A percentile compares a stretch with the other conserved stretches of the same genome.
These are phyloP conservation scores for Entomortierella lignicola DNA, from an alignment of 192 early-diverging fungal genomes.

Conservation along the genomic window DNA sequence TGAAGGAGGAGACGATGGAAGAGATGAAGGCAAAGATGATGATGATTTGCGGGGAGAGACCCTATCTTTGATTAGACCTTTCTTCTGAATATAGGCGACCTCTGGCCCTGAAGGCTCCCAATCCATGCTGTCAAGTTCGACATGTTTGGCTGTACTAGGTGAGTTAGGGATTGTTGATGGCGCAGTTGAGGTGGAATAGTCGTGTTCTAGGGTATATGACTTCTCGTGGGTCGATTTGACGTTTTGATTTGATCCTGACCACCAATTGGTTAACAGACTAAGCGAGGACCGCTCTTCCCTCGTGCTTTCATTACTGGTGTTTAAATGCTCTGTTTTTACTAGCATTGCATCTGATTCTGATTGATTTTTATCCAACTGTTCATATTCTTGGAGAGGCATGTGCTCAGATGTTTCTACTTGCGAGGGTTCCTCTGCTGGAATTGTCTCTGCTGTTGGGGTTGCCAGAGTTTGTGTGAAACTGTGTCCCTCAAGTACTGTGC, in stretches of 20 bases:
- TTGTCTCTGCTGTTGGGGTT: background rate
- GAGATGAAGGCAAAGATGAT: background rate
- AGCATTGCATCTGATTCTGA: conserved; percentile 3
- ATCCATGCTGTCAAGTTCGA: conserved; percentile 12
- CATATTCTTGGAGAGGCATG: background rate
- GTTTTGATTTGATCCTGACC: conserved; percentile 30
- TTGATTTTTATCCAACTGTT: background rate
- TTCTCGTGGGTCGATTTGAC: conserved; percentile 5
- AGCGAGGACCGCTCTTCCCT: conserved; percentile 14
- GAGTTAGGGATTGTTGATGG: conserved; percentile 5
- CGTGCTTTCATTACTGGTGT: background rate
- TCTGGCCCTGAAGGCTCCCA: conserved; percentile 49
- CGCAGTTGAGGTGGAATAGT: background rate
- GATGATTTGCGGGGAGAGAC: background rate
- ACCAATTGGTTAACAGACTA: conserved; percentile 24
- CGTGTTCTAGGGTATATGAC: conserved; percentile 2
- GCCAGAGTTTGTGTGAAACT: background rate
- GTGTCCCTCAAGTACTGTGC: background rate
- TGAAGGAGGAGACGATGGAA: conserved; percentile 33
- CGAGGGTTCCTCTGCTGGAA: background rate
- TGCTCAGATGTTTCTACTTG: background rate
- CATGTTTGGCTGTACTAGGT: background rate
- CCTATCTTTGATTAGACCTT: background rate
- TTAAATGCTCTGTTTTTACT: background rate
- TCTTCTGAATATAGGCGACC: conserved; percentile 3